Base-by-base conservation (phyloP, 1,284 basidiomycete genomes). In the Rhodotorula sp. region DNA sequence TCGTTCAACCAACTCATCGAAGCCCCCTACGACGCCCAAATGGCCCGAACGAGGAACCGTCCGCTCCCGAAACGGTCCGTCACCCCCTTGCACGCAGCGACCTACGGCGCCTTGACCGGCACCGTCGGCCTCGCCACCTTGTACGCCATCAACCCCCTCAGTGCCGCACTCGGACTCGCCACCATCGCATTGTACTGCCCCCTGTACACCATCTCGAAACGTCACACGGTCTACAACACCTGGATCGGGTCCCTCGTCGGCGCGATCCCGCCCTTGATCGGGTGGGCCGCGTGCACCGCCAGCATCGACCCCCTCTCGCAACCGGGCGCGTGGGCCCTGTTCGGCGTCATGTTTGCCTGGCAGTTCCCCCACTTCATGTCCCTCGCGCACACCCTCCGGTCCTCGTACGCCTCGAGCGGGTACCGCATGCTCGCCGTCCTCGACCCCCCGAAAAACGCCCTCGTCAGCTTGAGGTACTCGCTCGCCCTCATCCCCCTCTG, bases 281-380 rank as follows among this genome's bases (percentile, higher is more conserved):
- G 95, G 64, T 99, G 95, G 95, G 90, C 94, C 5, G 95, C 95
- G 0, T 93, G 91, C 70, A 95, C 93, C 0, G 92, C 91, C 22
- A 84, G 87, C 15, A 81, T 97, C 29, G 83, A 90, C 76, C 90
- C 91, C 0, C 84, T 87, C 15, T 75, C 85, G 0, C 83, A 88
- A 75, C 87, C 88, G 0, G 75, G 78, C 51, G 76, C 78, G 10
- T 77, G 75, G 76, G 70, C 88, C 3, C 83, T 97, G 4, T 91
- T 90, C 81, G 83, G 87, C 79, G 81, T 97, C 62, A 86, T 98
- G 20, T 99, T 89, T 82, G 91, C 90, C 69, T 99, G 96, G 96
- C 96, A 99, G 80, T 99, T 99, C 81, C 95, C 96, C 26, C 96
- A 99, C 81, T 99, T 99, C 83, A 98, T 96, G 82, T 83, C 93